phyloP scores from a whole-genome alignment of 2,329 filamentous ascomycete species.

The Elsinoe perseae region DNA sequence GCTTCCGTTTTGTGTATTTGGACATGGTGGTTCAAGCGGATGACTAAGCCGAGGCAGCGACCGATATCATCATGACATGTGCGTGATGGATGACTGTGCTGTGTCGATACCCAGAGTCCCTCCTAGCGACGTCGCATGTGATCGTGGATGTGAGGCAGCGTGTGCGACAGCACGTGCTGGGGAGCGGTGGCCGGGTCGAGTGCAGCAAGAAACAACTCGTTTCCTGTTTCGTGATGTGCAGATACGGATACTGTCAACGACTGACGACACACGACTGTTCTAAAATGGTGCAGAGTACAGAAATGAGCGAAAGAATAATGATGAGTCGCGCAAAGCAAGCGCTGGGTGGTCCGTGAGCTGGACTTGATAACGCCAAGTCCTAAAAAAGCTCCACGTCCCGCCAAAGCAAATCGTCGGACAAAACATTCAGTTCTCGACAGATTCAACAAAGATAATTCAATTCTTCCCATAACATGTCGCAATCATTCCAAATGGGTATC shows the following conservation, averaged over 20 bases:
- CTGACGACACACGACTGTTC: background rate
- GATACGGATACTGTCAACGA: background rate
- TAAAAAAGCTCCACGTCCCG: conserved; percentile 7
- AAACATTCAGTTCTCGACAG: conserved; percentile 1
- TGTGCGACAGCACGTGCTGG: background rate
- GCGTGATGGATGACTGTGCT: background rate
- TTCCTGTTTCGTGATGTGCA: background rate
- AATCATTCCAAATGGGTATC: conserved; percentile 5
- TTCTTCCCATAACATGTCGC: conserved; percentile 12
- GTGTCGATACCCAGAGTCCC: background rate
- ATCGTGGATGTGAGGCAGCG: background rate
- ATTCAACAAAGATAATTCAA: background rate
- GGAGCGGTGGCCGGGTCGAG: background rate
- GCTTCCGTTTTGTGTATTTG: conserved; percentile 31
- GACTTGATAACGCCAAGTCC: conserved; percentile 10
- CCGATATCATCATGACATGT: background rate
- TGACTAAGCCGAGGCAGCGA: conserved; percentile 5
- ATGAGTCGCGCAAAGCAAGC: conserved; percentile 2
- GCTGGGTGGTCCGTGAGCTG: conserved; percentile 9
- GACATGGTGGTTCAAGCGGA: conserved; percentile 10
- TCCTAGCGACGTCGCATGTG: background rate
- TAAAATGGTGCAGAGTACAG: background rate
- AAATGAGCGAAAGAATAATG: background rate
- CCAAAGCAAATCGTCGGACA: conserved; percentile 8
- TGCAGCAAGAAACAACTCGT: background rate